Percentiles rank a stretch among this genome's conserved stretches.
These are phyloP conservation scores for Camelina hispida DNA, from an alignment of 345 rosid species.

Conservation along the genomic window DNA sequence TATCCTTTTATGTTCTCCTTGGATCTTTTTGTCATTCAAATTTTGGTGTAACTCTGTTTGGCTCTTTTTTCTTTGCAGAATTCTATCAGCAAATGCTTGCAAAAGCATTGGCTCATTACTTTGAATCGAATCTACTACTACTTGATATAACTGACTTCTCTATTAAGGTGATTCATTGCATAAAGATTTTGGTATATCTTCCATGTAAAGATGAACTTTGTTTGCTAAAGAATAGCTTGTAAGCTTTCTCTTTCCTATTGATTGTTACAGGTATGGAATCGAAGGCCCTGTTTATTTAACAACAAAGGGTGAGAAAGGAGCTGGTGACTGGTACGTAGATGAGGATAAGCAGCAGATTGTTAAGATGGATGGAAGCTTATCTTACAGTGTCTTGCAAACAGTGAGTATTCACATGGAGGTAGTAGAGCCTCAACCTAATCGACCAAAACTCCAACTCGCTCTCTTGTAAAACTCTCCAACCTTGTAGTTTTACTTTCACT, in stretches of 20 bases:
- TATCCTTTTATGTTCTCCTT: conserved; percentile 11
- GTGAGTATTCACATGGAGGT: conserved; percentile 90
- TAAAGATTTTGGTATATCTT: background rate
- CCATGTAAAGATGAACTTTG: background rate
- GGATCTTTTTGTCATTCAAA: background rate
- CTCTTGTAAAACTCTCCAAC: too few relatives aligned
- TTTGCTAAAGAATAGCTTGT: background rate
- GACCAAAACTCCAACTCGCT: conserved; percentile 87
- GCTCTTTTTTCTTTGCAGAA: conserved; percentile 53
- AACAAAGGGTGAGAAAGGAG: conserved; percentile 71
- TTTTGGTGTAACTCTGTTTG: background rate
- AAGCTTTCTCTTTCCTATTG: conserved; percentile 20
- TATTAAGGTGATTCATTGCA: conserved; percentile 57
- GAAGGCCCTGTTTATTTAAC: conserved; percentile 92
- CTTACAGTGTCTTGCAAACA: conserved; percentile 72
- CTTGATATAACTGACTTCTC: conserved; percentile 85
- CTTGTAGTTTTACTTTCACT: conserved; percentile 26
- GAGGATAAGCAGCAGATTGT: conserved; percentile 94
- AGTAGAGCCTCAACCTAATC: conserved; percentile 90
- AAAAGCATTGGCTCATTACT: conserved; percentile 84
- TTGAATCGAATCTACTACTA: conserved; percentile 80
- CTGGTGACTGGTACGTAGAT: conserved; percentile 86
- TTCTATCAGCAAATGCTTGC: conserved; percentile 94
- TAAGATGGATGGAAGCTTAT: conserved; percentile 77
- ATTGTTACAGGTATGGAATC: conserved; percentile 76